These are phyloP conservation scores for Gloeostereum incarnatum DNA, from an alignment of 768 basidiomycete species.

Conservation along the genomic window DNA sequence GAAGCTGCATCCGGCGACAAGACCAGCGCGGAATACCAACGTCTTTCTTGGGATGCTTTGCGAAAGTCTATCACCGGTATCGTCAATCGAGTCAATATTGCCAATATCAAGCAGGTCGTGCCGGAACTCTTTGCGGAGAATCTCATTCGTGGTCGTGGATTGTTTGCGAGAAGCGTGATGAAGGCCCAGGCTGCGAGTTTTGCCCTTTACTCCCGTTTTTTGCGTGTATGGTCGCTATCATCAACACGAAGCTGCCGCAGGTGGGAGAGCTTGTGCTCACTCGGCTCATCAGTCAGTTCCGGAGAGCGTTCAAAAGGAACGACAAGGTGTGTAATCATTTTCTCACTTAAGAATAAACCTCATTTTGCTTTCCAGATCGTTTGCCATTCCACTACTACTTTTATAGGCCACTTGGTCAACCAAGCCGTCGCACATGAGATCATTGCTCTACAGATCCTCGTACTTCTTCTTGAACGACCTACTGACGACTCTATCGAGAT, in stretches of 20 bases:
- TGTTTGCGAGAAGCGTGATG: slow-evolving; percentile 94
- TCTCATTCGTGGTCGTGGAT: slow-evolving; percentile 84
- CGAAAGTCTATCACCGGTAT: slow-evolving; percentile 98
- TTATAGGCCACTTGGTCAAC: slow-evolving; percentile 87
- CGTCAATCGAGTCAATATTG: slow-evolving; percentile 96
- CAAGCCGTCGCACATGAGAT: slow-evolving; percentile 92
- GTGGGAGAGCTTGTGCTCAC: slow-evolving; percentile 88
- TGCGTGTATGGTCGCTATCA: slow-evolving; percentile 85
- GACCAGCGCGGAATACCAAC: slow-evolving; percentile 81
- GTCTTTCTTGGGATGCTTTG: slow-evolving; percentile 95
- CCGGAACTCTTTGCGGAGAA: slow-evolving; percentile 93
- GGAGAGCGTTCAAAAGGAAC: slow-evolving; percentile 91
- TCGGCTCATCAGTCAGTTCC: slow-evolving; percentile 90
- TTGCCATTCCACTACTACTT: slow-evolving; percentile 89
- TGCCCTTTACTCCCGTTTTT: slow-evolving; percentile 97
- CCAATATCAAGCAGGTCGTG: slow-evolving; percentile 91
- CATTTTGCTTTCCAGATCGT: slow-evolving; percentile 50
- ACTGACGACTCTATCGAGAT: slow-evolving; percentile 99
- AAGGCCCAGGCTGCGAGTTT: slow-evolving; percentile 96
- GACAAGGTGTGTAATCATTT: slow-evolving; percentile 68
- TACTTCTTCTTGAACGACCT: slow-evolving; percentile 90
- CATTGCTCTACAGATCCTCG: slow-evolving; percentile 89
- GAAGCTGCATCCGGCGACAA: slow-evolving; percentile 78
- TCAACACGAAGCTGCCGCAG: slow-evolving; percentile 96
- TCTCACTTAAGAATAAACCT: slow-evolving; percentile 1